Percentiles rank a stretch among this genome's conserved stretches.
These are phyloP conservation scores for Sporothrix curviconia DNA, from an alignment of 2,329 filamentous ascomycete species.

Conservation along the genomic window DNA sequence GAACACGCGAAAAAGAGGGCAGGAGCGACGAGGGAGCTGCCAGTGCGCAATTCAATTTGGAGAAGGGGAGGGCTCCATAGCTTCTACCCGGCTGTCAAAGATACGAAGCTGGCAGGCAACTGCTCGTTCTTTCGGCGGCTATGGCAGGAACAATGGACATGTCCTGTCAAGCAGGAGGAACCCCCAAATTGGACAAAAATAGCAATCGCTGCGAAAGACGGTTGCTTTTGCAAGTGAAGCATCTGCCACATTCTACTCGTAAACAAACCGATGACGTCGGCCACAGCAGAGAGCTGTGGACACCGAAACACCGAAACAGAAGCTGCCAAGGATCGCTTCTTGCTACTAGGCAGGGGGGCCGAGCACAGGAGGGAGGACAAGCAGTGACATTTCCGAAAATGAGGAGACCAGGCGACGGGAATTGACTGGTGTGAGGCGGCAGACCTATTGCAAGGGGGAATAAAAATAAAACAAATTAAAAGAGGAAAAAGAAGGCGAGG, in stretches of 20 bases:
- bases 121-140: no score
- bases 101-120: no score
- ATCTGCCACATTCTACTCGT: no score
- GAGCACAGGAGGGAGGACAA: background rate
- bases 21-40: conserved; percentile 1
- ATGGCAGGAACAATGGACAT: no score
- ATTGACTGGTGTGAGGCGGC: no score
- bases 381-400: background rate
- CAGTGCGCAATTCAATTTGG: background rate
- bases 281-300: background rate
- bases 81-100: background rate
- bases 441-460: background rate
- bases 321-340: conserved; percentile 5
- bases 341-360: conserved; percentile 3
- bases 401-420: background rate
- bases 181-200: no score
- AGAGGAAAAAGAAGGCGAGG: background rate
- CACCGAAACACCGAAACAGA: conserved; percentile 1
- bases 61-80: background rate
- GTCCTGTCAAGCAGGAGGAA: no score
- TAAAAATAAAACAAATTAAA: background rate
- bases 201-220: no score
- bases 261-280: conserved; percentile 10
- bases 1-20: no score
- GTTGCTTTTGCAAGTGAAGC: no score